Evolutionary conservation across 228 moss, liverwort and hornwort species (phyloP).

Genomic region (Sphagnum magellanicum): DNA sequence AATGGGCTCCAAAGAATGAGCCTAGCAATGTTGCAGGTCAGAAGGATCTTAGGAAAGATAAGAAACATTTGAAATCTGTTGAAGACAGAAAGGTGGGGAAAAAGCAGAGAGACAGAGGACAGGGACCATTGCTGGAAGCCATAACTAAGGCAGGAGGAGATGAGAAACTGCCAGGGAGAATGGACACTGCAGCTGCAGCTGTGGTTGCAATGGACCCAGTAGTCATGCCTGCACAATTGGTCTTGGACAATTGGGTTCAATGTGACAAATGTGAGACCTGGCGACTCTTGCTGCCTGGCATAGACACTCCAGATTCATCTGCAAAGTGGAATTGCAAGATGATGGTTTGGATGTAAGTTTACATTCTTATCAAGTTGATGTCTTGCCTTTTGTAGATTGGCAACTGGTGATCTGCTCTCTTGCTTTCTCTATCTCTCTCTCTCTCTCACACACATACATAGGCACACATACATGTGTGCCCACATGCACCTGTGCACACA

Average conservation of each 20-base stretch:
- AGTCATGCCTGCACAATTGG: constrained; percentile 29
- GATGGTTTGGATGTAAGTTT: constrained; percentile 94
- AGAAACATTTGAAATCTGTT: constrained; percentile 29
- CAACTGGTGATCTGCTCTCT: too few relatives aligned
- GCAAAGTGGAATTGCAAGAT: constrained; percentile 87
- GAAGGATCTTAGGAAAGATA: constrained; percentile 25
- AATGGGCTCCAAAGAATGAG: constrained; percentile 18
- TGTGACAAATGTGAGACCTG: constrained; percentile 86
- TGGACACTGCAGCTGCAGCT: constrained; percentile 17
- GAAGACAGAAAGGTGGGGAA: background rate
- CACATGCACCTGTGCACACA: too few relatives aligned
- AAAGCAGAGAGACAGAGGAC: constrained; percentile 37
- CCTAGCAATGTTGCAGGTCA: constrained; percentile 19
- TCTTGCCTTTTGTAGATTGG: too few relatives aligned
- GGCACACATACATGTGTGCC: too few relatives aligned
- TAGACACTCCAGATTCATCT: constrained; percentile 39
- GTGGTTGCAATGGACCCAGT: constrained; percentile 11
- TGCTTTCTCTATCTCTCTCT: background rate
- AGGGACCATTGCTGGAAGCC: constrained; percentile 11
- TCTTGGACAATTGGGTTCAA: constrained; percentile 80
- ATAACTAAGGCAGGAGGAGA: constrained; percentile 12
- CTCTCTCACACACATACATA: too few relatives aligned
- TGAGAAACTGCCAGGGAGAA: constrained; percentile 13
- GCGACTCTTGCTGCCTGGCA: constrained; percentile 67
- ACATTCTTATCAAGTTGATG: background rate